phyloP scores from a whole-genome alignment of 1,139 yeast genomes.

The Kazachstania sp. region DNA sequence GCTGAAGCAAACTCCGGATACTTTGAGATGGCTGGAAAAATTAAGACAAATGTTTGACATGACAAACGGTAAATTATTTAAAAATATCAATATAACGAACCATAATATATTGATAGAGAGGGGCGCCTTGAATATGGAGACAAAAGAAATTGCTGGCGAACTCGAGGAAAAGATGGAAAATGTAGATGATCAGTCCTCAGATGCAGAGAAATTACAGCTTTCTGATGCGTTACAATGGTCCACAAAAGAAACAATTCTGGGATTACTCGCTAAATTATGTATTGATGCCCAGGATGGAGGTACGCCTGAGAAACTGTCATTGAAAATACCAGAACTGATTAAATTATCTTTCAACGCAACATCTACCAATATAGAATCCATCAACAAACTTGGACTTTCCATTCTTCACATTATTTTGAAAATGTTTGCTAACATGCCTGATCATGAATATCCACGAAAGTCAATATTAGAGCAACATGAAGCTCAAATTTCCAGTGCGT shows the following conservation, averaged over 20 bases:
- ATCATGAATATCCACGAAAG: constrained; percentile 64
- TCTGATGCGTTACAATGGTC: constrained; percentile 22
- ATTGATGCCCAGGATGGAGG: constrained; percentile 35
- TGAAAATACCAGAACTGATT: constrained; percentile 60
- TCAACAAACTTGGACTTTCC: constrained; percentile 59
- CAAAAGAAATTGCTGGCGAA: constrained; percentile 30
- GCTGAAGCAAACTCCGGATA: constrained; percentile 28
- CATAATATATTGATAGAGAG: constrained; percentile 16
- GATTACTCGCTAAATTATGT: constrained; percentile 47
- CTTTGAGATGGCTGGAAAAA: constrained; percentile 34
- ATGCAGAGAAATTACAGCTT: neutral
- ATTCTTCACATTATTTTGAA: constrained; percentile 53
- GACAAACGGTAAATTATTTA: constrained; percentile 31
- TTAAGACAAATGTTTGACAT: constrained; percentile 33
- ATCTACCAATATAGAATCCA: constrained; percentile 54
- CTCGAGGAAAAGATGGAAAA: constrained; percentile 39
- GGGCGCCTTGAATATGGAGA: constrained; percentile 15
- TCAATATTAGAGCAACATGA: constrained; percentile 84
- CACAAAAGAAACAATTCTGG: constrained; percentile 38
- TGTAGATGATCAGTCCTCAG: constrained; percentile 7
- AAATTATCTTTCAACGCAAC: constrained; percentile 81
- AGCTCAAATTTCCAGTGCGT: constrained; percentile 86
- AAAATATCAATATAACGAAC: constrained; percentile 19
- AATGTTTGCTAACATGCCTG: constrained; percentile 45
- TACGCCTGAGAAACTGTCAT: constrained; percentile 38